phyloP scores from a whole-genome alignment of 768 basidiomycete genomes.

The Lyophyllum decastes region DNA sequence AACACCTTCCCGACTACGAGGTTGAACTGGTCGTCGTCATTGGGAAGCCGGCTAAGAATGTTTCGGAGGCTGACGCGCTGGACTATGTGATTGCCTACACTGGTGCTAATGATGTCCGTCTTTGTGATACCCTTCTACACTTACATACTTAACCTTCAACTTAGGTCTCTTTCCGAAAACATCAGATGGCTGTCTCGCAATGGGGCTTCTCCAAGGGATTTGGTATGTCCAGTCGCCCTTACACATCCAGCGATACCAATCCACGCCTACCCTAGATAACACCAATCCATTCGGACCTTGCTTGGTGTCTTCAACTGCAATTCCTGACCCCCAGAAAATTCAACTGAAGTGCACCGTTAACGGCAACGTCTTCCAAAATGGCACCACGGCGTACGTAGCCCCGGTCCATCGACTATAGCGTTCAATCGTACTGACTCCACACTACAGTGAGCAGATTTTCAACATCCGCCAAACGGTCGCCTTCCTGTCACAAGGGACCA shows the following conservation, averaged over 20 bases:
- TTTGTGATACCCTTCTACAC: constrained; percentile 6
- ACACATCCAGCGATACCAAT: not conserved
- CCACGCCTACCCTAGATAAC: constrained; percentile 43
- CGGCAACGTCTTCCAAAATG: constrained; percentile 68
- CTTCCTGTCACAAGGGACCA: constrained; percentile 83
- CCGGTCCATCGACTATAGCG: not conserved
- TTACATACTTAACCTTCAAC: not conserved
- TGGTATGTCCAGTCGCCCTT: constrained; percentile 42
- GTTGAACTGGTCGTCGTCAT: constrained; percentile 83
- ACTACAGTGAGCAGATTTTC: constrained; percentile 76
- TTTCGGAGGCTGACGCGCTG: constrained; percentile 77
- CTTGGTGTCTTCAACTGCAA: constrained; percentile 63
- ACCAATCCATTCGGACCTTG: constrained; percentile 82
- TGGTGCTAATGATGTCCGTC: constrained; percentile 70
- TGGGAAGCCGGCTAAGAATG: constrained; percentile 78
- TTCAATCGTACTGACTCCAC: not conserved
- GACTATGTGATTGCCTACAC: constrained; percentile 88
- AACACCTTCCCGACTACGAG: constrained; percentile 81
- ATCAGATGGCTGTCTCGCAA: constrained; percentile 79
- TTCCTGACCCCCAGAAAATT: constrained; percentile 68
- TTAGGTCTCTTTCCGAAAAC: constrained; percentile 80
- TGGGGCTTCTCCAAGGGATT: constrained; percentile 91
- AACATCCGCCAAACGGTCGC: constrained; percentile 74
- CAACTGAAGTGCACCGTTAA: constrained; percentile 68
- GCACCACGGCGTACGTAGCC: constrained; percentile 68